Evolutionary conservation across 202 grass and related monocot genomes (phyloP).

Genomic region (Brachypodium distachyon): DNA sequence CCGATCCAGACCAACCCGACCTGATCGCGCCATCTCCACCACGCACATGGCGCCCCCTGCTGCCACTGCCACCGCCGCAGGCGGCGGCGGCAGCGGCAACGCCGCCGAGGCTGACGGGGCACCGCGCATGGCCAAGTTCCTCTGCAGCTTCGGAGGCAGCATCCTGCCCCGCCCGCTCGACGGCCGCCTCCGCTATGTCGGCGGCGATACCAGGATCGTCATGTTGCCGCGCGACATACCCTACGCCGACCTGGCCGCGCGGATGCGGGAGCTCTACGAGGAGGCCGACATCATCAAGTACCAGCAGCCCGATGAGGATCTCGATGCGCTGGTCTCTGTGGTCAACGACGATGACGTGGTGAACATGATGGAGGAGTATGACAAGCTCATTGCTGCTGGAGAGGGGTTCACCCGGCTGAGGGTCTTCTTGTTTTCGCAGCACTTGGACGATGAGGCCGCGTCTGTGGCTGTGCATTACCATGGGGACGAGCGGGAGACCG

Average conservation of each 20-base stretch:
- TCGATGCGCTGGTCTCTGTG: conserved; percentile 80
- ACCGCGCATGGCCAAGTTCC: conserved; percentile 70
- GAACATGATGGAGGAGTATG: conserved; percentile 99
- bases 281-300: conserved; percentile 80
- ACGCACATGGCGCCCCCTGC: conserved; percentile 7
- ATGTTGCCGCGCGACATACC: conserved; percentile 48
- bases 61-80: neutral
- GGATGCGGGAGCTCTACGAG: conserved; percentile 75
- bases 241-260: conserved; percentile 41
- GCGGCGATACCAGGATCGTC: conserved; percentile 76
- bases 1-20: neutral
- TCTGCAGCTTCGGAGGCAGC: conserved; percentile 82
- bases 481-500: conserved; percentile 60
- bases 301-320: conserved; percentile 91
- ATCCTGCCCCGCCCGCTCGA: conserved; percentile 74
- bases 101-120: conserved; percentile 31
- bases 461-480: conserved; percentile 36
- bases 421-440: conserved; percentile 85
- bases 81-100: no score
- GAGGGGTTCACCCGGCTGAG: conserved; percentile 70
- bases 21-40: neutral
- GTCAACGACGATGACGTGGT: conserved; percentile 94
- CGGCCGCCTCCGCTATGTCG: conserved; percentile 65
- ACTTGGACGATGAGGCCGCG: conserved; percentile 42
- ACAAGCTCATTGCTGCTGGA: conserved; percentile 61